Conservation (phyloP, 495 filamentous ascomycete species). For the Neurospora sp. region DNA sequence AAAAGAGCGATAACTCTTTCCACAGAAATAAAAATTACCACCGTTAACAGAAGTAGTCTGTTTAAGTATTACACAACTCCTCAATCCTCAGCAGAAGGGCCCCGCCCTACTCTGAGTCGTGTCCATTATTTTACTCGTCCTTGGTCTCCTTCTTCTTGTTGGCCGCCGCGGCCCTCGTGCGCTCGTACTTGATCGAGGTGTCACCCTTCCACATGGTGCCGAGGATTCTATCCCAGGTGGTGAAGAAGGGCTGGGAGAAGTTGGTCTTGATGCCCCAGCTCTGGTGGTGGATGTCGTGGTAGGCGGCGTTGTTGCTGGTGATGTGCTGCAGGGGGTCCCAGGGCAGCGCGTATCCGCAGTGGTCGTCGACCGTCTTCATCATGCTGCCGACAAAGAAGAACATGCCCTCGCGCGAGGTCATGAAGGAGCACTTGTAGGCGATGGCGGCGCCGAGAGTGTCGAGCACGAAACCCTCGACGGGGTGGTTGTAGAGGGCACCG, state of each 20-base stretch:
- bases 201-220: slow-evolving; percentile 67
- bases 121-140: neutral
- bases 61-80: neutral
- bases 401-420: slow-evolving; percentile 73
- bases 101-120: neutral
- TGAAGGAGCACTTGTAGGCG: slow-evolving; percentile 64
- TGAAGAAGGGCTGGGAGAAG: slow-evolving; percentile 76
- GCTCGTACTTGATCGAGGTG: slow-evolving; percentile 30
- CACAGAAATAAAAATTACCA: neutral
- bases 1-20: neutral
- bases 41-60: neutral
- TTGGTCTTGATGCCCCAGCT: slow-evolving; percentile 93
- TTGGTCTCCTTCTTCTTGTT: slow-evolving; percentile 22
- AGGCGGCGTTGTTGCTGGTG: slow-evolving; percentile 86
- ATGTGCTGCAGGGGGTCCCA: slow-evolving; percentile 89
- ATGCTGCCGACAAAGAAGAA: slow-evolving; percentile 75
- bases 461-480: slow-evolving; percentile 82
- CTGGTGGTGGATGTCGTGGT: slow-evolving; percentile 97
- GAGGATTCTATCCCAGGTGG: slow-evolving; percentile 67
- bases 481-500: slow-evolving; percentile 94
- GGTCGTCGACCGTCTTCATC: slow-evolving; percentile 95
- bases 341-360: slow-evolving; percentile 90
- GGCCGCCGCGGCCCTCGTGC: slow-evolving; percentile 27
- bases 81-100: neutral
- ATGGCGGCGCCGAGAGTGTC: slow-evolving; percentile 81